A percentile compares a stretch with the other conserved stretches of the same genome.
These are phyloP conservation scores for Eucalyptus regnans DNA, from an alignment of 345 rosid genomes.

Conservation along the genomic window DNA sequence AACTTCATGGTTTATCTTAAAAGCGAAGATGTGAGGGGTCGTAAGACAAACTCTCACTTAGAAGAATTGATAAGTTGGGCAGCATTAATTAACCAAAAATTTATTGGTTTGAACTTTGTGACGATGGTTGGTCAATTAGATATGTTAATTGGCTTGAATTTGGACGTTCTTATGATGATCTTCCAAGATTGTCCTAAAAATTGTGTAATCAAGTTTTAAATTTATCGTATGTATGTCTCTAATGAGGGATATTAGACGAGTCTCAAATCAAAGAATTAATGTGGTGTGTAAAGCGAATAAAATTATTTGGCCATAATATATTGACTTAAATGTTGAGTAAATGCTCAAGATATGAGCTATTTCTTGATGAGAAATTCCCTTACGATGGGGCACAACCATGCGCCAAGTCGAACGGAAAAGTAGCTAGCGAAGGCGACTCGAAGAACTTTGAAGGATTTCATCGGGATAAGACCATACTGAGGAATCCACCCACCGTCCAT, in stretches of 20 bases:
- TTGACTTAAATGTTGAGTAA: not conserved
- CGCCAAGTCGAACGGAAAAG: not conserved
- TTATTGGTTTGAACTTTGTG: not conserved
- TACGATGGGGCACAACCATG: not conserved
- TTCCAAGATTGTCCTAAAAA: not conserved
- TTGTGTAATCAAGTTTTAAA: too few species aligned
- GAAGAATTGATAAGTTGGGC: not conserved
- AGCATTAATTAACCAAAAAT: not conserved
- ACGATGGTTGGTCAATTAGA: not conserved
- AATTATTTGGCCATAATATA: not conserved
- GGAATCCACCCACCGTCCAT: not conserved
- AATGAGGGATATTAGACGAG: not conserved
- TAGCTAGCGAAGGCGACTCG: not conserved
- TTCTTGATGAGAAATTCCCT: not conserved
- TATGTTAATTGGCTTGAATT: not conserved
- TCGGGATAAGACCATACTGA: not conserved
- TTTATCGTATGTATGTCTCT: too few species aligned
- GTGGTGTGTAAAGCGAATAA: not conserved
- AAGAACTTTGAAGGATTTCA: not conserved
- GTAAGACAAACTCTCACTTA: not conserved
- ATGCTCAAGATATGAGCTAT: not conserved
- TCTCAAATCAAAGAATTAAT: not conserved
- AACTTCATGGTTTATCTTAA: not conserved
- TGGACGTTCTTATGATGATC: not conserved
- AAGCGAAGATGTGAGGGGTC: not conserved